These are phyloP conservation scores for Pinus albicaulis DNA, from an alignment of 75 land plant genomes.

Conservation along the genomic window DNA sequence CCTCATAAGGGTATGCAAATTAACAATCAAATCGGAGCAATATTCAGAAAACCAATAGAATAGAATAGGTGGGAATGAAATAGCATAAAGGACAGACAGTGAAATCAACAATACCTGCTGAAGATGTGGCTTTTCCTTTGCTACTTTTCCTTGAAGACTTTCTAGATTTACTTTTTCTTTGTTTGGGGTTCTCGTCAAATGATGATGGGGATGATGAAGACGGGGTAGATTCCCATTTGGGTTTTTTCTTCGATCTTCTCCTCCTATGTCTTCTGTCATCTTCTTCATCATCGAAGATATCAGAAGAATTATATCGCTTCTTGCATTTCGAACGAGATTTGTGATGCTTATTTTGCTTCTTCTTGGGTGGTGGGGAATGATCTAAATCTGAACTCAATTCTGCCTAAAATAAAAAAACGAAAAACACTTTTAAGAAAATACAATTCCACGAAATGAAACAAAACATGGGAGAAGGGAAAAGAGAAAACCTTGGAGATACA, in stretches of 20 bases:
- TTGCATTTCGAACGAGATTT: slow-evolving; percentile 22
- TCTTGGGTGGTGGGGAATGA: slow-evolving; percentile 10
- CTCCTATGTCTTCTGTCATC: slow-evolving; percentile 17
- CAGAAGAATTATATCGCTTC: slow-evolving; percentile 16
- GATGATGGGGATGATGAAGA: slow-evolving; percentile 23
- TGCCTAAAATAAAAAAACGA: neutral
- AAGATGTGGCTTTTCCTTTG: slow-evolving; percentile 1
- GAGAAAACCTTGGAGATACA: neutral
- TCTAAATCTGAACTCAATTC: slow-evolving; percentile 7
- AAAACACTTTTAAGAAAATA: neutral
- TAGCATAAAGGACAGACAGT: too few species aligned
- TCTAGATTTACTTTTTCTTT: neutral
- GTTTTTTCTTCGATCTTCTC: slow-evolving; percentile 28
- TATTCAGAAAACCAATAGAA: too few species aligned
- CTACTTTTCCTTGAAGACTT: slow-evolving; percentile 3
- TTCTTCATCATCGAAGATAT: slow-evolving; percentile 35
- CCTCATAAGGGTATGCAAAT: neutral
- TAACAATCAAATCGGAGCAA: too few species aligned
- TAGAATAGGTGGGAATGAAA: too few species aligned
- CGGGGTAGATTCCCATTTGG: slow-evolving; percentile 26
- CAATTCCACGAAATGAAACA: neutral
- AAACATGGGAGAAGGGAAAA: neutral
- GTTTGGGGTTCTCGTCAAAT: slow-evolving; percentile 9
- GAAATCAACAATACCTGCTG: neutral
- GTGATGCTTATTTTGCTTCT: slow-evolving; percentile 16